These are phyloP conservation scores for Trichomonas gallinae DNA, from an alignment of 208 protist species.

Conservation along the genomic window DNA sequence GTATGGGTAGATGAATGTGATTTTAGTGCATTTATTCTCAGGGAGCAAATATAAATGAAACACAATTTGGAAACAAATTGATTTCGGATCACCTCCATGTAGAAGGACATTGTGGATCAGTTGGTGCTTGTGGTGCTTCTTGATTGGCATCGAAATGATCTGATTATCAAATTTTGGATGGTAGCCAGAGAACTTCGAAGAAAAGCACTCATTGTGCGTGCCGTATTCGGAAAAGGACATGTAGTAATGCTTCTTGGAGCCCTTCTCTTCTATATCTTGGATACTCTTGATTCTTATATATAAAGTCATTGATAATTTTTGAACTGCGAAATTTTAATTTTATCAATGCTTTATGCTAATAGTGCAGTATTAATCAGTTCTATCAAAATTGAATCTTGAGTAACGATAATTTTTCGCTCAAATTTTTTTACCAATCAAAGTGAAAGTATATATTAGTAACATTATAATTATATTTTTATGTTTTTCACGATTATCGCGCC, in stretches of 20 bases:
- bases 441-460: no score
- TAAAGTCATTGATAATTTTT: not conserved
- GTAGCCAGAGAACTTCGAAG: not conserved
- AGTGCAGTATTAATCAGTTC: no score
- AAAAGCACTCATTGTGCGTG: not conserved
- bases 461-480: no score
- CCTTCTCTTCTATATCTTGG: not conserved
- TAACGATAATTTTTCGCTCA: no score
- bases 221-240: not conserved
- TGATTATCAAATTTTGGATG: not conserved
- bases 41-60: not conserved
- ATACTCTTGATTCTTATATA: not conserved
- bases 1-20: not conserved
- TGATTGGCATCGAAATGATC: not conserved
- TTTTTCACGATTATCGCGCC: no score
- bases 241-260: not conserved
- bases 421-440: no score
- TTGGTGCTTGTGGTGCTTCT: not conserved
- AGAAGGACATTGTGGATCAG: not conserved
- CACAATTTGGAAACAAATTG: not conserved
- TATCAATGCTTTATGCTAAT: no score
- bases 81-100: not conserved
- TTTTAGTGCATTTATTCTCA: not conserved
- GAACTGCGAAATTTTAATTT: no score
- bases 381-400: no score